Evolutionary conservation across 345 rosid species (phyloP).

Genomic region (Arabis alpina): DNA sequence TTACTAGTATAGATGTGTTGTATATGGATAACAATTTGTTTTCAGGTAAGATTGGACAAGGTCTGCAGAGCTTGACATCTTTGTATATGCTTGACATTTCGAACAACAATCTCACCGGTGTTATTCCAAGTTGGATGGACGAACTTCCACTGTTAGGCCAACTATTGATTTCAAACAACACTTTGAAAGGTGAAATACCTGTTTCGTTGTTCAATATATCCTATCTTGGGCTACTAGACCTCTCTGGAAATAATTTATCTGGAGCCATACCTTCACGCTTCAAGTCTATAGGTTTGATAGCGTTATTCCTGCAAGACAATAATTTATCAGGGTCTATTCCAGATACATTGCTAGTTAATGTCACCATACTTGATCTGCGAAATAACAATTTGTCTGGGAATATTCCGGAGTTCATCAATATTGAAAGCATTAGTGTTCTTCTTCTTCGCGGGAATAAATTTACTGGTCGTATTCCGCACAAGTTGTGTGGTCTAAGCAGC

Average conservation of each 20-base stretch:
- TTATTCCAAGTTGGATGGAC: slow-evolving; percentile 13
- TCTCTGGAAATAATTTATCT: slow-evolving; percentile 2
- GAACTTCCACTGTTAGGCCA: background rate
- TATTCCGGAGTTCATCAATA: slow-evolving; percentile 10
- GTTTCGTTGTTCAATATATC: slow-evolving; percentile 2
- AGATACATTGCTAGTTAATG: background rate
- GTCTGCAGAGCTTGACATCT: background rate
- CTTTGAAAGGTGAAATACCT: slow-evolving; percentile 22
- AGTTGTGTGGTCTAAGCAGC: background rate
- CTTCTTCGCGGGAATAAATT: slow-evolving; percentile 8
- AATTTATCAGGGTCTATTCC: slow-evolving; percentile 2
- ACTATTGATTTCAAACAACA: background rate
- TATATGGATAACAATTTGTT: slow-evolving; percentile 21
- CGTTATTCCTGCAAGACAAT: slow-evolving; percentile 1
- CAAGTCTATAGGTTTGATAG: background rate
- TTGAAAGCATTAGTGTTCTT: background rate
- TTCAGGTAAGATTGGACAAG: slow-evolving; percentile 25
- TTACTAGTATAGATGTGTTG: background rate
- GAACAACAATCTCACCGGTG: slow-evolving; percentile 8
- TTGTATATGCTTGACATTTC: background rate
- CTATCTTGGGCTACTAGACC: background rate
- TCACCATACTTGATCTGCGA: slow-evolving; percentile 13
- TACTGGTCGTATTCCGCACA: background rate
- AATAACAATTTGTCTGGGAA: slow-evolving; percentile 23
- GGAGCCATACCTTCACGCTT: slow-evolving; percentile 1